These are phyloP conservation scores for Epichloe aotearoae DNA, from an alignment of 2,329 filamentous ascomycete species.

Conservation along the genomic window DNA sequence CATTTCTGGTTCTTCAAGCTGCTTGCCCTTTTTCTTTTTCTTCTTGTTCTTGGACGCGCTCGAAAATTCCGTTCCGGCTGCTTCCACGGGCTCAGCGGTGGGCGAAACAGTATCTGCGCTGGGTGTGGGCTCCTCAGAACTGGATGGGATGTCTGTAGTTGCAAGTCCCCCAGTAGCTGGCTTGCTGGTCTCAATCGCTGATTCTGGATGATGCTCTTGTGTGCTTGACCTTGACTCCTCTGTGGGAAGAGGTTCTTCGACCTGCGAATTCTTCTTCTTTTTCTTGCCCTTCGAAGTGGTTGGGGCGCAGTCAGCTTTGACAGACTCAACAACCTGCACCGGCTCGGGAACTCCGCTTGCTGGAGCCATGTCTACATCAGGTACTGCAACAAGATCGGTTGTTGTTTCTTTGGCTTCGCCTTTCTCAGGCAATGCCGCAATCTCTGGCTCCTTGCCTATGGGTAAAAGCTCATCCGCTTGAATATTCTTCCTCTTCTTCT, in stretches of 20 bases:
- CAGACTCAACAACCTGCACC: neutral
- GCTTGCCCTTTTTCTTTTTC: constrained; percentile 15
- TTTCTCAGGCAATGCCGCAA: neutral
- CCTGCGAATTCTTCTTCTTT: constrained; percentile 6
- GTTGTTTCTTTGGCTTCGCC: neutral
- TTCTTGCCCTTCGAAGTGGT: constrained; percentile 7
- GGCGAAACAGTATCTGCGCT: neutral
- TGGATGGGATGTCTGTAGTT: neutral
- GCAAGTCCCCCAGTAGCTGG: neutral
- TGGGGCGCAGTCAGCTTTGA: neutral
- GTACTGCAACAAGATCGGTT: neutral
- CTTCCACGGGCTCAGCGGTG: neutral
- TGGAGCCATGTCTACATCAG: neutral
- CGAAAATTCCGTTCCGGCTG: neutral
- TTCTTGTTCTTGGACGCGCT: constrained; percentile 11
- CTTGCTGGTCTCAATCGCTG: neutral
- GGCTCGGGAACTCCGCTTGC: neutral
- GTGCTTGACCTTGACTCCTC: neutral
- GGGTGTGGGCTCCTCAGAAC: neutral
- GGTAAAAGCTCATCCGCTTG: constrained; percentile 4
- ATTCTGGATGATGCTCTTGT: neutral
- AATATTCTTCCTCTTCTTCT: constrained; percentile 11
- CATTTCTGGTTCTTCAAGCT: constrained; percentile 2
- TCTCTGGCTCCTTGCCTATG: neutral
- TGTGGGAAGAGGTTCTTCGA: neutral